Base-by-base conservation (phyloP, 1,284 basidiomycete genomes). In the Taiwanofungus camphoratus region DNA sequence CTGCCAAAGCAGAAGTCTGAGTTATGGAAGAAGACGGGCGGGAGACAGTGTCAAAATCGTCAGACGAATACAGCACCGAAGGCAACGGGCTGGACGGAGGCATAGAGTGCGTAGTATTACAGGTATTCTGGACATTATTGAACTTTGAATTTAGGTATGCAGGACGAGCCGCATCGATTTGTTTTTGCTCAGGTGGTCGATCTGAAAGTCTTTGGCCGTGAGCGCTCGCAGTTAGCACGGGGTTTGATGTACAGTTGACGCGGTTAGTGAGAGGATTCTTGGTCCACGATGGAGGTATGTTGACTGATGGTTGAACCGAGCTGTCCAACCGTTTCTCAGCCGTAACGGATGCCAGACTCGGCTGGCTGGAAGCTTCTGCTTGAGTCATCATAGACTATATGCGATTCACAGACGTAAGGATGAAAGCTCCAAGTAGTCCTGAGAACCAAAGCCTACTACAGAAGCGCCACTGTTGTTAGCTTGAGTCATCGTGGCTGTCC, bases 21-120 rank as follows among this genome's bases (percentile, higher is more conserved):
- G 48, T 47, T 27, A 39, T 29, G 33, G 51, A 47, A 37, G 50
- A 51, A 4, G 50, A 52, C 4, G 53, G 48, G 9, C 50, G 48
- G 24, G 50, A 51, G n/a, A n/a, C n/a, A 6, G 36, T 40, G 36
- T 27, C 22, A 18, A 29, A 16, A 22, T 36, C 45, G 16, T 36
- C 30, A 8, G 15, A 22, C 13, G 34, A 20, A 13, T 31, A 19
- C 12, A 18, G n/a, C 12, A 35, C 26, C 13, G 19, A 36, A 1
- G 32, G 7, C 19, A 16, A 5, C n/a, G 27, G n/a, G n/a, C n/a
- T n/a, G n/a, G n/a, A n/a, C n/a, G n/a, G n/a, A n/a, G n/a, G n/a
- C n/a, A n/a, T n/a, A n/a, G n/a, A n/a, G n/a, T n/a, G n/a, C n/a
- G n/a, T n/a, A n/a, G n/a, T n/a, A n/a, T n/a, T n/a, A n/a, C n/a